Conservation (phyloP, 2,329 filamentous ascomycete species). For the Alternaria ventricosa region DNA sequence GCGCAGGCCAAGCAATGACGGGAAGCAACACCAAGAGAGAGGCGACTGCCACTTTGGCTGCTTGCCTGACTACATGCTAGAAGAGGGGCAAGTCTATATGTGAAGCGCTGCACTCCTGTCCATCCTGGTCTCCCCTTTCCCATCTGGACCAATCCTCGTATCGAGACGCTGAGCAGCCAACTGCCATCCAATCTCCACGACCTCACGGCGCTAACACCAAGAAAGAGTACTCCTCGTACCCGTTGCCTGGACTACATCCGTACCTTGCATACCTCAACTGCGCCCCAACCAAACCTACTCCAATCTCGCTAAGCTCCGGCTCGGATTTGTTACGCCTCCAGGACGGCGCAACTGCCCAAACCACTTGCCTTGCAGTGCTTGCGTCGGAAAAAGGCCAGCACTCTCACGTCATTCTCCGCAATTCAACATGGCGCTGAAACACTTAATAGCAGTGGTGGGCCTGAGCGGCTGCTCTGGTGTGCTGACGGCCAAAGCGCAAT, state of each 20-base stretch:
- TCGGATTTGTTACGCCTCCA: background rate
- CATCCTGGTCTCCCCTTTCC: background rate
- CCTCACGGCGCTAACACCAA: background rate
- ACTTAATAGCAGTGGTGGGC: conserved; percentile 26
- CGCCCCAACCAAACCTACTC: background rate
- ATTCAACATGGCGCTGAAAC: conserved; percentile 29
- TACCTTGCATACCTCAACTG: conserved; percentile 9
- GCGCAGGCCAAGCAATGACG: conserved; percentile 24
- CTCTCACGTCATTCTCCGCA: conserved; percentile 22
- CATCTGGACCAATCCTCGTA: background rate
- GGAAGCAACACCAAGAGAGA: conserved; percentile 15
- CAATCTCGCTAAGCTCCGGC: background rate
- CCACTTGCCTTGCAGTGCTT: background rate
- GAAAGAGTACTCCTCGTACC: background rate
- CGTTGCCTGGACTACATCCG: conserved; percentile 6
- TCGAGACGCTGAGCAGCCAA: background rate
- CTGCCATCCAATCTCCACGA: background rate
- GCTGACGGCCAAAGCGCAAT: conserved; percentile 33
- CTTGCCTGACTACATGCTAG: background rate
- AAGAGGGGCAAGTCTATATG: conserved; percentile 12
- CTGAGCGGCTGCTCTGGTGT: conserved; percentile 25
- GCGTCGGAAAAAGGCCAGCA: background rate
- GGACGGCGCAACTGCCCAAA: background rate
- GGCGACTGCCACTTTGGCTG: conserved; percentile 14
- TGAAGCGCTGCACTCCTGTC: conserved; percentile 3